These are phyloP conservation scores for Thymus mandschuricus DNA, from an alignment of 257 asterid genomes.

Conservation along the genomic window DNA sequence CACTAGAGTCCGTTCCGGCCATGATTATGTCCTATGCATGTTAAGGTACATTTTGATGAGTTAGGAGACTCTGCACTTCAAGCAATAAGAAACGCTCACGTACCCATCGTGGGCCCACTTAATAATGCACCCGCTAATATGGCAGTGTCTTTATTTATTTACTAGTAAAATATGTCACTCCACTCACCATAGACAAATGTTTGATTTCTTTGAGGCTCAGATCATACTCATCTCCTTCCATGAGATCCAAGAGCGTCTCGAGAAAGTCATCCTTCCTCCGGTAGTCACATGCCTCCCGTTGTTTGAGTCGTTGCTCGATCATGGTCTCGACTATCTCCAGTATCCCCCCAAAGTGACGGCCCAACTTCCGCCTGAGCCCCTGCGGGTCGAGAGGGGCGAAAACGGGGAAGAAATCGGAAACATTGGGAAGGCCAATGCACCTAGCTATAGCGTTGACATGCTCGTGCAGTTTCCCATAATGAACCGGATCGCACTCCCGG, in stretches of 20 bases:
- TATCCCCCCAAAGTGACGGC: not conserved
- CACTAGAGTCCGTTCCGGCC: slow-evolving; percentile 10
- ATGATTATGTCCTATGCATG: not conserved
- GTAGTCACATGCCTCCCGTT: not conserved
- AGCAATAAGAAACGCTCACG: too few species aligned
- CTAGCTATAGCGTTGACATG: not conserved
- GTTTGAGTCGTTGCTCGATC: not conserved
- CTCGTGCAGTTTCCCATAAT: not conserved
- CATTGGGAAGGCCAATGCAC: not conserved
- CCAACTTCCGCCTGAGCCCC: not conserved
- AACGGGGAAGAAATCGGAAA: not conserved
- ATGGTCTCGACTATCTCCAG: not conserved
- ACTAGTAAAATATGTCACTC: too few species aligned
- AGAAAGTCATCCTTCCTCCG: not conserved
- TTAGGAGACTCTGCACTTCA: too few species aligned
- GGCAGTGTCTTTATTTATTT: too few species aligned
- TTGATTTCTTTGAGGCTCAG: not conserved
- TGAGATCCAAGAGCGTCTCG: slow-evolving; percentile 3
- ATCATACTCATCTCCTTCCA: slow-evolving; percentile 7
- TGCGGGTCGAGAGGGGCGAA: not conserved
- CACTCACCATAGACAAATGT: not conserved
- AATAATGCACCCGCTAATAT: too few species aligned
- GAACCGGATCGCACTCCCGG: not conserved
- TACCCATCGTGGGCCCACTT: too few species aligned
- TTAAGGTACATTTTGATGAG: too few species aligned